These are phyloP conservation scores for Byssothecium circinans DNA, from an alignment of 2,329 filamentous ascomycete species.

Conservation along the genomic window DNA sequence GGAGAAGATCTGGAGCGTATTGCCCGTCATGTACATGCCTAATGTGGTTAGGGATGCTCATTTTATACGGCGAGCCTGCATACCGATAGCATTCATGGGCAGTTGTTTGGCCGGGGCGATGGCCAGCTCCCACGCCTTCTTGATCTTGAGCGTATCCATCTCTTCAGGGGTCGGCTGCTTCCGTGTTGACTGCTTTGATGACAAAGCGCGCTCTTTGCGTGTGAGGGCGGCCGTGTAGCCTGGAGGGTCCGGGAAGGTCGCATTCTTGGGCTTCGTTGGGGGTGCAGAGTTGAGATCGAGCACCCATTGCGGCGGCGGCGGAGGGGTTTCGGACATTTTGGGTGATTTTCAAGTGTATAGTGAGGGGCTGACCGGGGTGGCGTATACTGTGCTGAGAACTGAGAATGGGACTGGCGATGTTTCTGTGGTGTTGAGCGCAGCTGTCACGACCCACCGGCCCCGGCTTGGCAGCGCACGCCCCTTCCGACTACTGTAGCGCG, in stretches of 20 bases:
- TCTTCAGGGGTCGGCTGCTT: slow-evolving; percentile 75
- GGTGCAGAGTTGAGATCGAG: slow-evolving; percentile 74
- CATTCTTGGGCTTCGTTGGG: slow-evolving; percentile 64
- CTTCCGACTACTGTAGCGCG: slow-evolving; percentile 16
- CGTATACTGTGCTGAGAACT: neutral
- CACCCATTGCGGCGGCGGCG: slow-evolving; percentile 76
- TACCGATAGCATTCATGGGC: slow-evolving; percentile 95
- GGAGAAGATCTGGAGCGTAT: slow-evolving; percentile 96
- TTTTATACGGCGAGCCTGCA: slow-evolving; percentile 5
- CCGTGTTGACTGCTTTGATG: slow-evolving; percentile 51
- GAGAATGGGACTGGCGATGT: neutral
- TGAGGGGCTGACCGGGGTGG: no score
- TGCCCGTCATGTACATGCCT: slow-evolving; percentile 99
- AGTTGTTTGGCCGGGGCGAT: slow-evolving; percentile 90
- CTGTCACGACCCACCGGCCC: slow-evolving; percentile 10
- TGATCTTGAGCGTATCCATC: slow-evolving; percentile 93
- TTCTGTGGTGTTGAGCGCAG: slow-evolving; percentile 9
- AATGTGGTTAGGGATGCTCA: slow-evolving; percentile 2
- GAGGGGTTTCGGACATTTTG: slow-evolving; percentile 28
- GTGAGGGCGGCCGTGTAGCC: slow-evolving; percentile 66
- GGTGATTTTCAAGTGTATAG: neutral
- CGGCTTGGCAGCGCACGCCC: slow-evolving; percentile 27
- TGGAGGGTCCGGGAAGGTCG: slow-evolving; percentile 78
- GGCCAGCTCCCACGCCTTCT: slow-evolving; percentile 98
- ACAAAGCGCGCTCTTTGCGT: slow-evolving; percentile 42